Percentiles rank a stretch among this genome's conserved stretches.
These are phyloP conservation scores for Conringia planisiliqua DNA, from an alignment of 345 rosid species.

Conservation along the genomic window DNA sequence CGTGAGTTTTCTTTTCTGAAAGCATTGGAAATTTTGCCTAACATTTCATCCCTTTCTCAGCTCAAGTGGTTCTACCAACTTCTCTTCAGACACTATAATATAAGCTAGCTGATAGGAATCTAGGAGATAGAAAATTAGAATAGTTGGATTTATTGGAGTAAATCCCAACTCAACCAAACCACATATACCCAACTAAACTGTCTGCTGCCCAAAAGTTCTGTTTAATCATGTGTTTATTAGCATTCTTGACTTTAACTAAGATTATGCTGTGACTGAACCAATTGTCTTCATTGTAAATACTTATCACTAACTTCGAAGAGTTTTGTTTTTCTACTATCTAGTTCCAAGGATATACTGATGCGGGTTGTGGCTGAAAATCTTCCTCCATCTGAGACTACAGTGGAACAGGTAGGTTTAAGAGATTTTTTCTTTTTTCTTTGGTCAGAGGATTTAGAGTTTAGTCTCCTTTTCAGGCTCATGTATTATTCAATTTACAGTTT, in stretches of 20 bases:
- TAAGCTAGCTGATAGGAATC: neutral
- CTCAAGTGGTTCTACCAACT: neutral
- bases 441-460: neutral
- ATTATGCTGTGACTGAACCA: neutral
- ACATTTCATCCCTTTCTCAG: neutral
- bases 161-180: neutral
- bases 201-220: neutral
- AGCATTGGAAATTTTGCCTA: neutral
- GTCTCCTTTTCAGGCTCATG: conserved; percentile 1
- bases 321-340: conserved; percentile 32
- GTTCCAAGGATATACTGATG: conserved; percentile 98
- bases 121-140: neutral
- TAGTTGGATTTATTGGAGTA: neutral
- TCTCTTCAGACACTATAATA: neutral
- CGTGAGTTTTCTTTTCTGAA: conserved; percentile 53
- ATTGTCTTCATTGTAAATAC: conserved; percentile 3
- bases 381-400: conserved; percentile 62
- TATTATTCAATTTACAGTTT: conserved; percentile 5
- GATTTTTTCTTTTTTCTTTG: neutral
- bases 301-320: neutral
- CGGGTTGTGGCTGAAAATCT: conserved; percentile 84
- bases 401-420: conserved; percentile 66
- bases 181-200: neutral
- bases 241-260: neutral
- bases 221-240: neutral